Percentiles rank a stretch among this genome's conserved stretches.
Evolutionary conservation across 176 grass and related monocot genomes (phyloP).

Genomic region (Puccinellia tenuiflora): DNA sequence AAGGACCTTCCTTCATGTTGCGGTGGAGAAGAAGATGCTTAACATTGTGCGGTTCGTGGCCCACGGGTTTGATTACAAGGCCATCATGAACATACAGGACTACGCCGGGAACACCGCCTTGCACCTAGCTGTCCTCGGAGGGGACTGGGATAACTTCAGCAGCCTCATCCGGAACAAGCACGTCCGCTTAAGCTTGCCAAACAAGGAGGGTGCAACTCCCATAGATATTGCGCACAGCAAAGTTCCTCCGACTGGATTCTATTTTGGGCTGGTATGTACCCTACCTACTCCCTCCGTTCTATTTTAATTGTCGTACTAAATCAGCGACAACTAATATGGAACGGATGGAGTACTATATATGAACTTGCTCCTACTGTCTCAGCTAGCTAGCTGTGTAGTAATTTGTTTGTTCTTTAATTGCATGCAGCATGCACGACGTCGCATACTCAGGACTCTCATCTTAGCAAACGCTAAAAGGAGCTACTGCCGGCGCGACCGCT

Average conservation of each 20-base stretch:
- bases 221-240: not conserved
- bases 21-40: not conserved
- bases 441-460: not conserved
- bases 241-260: not conserved
- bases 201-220: not conserved
- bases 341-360: too few relatives aligned
- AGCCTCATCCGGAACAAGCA: not conserved
- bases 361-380: too few relatives aligned
- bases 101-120: not conserved
- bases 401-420: not conserved
- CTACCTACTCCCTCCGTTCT: not conserved
- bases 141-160: not conserved
- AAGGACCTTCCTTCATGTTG: not conserved
- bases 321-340: too few relatives aligned
- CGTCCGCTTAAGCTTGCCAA: not conserved
- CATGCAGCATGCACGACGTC: not conserved
- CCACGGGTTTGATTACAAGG: not conserved
- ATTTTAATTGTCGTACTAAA: too few relatives aligned
- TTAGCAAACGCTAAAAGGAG: not conserved
- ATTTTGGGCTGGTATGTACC: not conserved
- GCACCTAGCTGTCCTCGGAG: not conserved
- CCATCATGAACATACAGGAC: not conserved
- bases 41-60: not conserved
- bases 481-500: not conserved
- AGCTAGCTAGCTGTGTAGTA: not conserved